Conservation (phyloP, 352 stramenopile genomes). For the Blastocystis sp. region DNA sequence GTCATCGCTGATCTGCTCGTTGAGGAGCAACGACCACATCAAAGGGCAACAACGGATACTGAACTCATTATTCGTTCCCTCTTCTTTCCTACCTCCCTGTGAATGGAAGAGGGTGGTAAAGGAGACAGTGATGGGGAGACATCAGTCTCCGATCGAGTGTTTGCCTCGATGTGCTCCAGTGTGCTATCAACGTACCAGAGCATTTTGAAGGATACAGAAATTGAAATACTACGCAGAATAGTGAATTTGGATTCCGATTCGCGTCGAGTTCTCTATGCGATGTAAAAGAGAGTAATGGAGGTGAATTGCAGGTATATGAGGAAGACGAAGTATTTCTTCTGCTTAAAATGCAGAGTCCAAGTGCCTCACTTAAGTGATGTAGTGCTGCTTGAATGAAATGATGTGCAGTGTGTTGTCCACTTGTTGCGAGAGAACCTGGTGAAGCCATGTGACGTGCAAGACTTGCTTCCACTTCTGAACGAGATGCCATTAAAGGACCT, state of each 20-base stretch:
- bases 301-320: constrained; percentile 9
- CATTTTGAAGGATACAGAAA: neutral
- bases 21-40: constrained; percentile 2
- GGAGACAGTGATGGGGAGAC: neutral
- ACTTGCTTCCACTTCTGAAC: neutral
- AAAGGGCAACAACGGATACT: neutral
- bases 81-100: neutral
- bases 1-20: neutral
- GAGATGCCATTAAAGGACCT: constrained; percentile 19
- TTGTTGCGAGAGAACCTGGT: neutral
- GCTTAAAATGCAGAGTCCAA: neutral
- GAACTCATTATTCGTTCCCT: neutral
- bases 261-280: neutral
- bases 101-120: constrained; percentile 1
- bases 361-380: neutral
- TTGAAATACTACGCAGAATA: constrained; percentile 2
- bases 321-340: constrained; percentile 22
- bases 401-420: neutral
- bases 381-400: neutral
- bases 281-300: neutral
- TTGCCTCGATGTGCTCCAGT: constrained; percentile 1
- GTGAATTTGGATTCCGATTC: constrained; percentile 1
- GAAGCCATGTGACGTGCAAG: neutral
- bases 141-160: neutral
- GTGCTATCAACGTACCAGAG: neutral